Percentiles rank a stretch among this genome's conserved stretches.
Evolutionary conservation across 805 yeast species (phyloP).

Genomic region (Tetrapisispora iriomotensis): DNA sequence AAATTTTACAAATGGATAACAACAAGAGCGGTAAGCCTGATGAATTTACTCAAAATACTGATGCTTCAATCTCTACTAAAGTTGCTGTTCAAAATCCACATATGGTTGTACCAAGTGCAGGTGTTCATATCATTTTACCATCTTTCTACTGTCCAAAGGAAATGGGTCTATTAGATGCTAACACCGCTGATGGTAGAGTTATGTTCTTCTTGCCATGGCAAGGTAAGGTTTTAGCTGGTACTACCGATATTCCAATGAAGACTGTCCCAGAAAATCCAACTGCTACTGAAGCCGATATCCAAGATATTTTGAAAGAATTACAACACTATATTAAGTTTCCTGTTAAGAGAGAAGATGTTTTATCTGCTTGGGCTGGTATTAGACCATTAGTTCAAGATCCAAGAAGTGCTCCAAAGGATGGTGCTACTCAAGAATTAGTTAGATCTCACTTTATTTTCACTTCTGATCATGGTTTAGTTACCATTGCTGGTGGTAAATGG

Average conservation of each 20-base stretch:
- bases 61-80: conserved; percentile 21
- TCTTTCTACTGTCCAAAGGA: conserved; percentile 83
- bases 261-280: conserved; percentile 64
- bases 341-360: conserved; percentile 80
- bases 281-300: conserved; percentile 81
- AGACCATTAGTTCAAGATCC: conserved; percentile 91
- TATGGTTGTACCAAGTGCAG: conserved; percentile 91
- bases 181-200: conserved; percentile 90
- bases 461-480: conserved; percentile 66
- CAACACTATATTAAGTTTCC: conserved; percentile 85
- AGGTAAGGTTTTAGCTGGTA: conserved; percentile 92
- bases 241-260: conserved; percentile 82
- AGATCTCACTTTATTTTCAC: conserved; percentile 76
- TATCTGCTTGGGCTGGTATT: conserved; percentile 95
- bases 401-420: conserved; percentile 34
- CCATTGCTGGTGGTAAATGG: conserved; percentile 97
- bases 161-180: conserved; percentile 84
- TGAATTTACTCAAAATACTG: conserved; percentile 16
- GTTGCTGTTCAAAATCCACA: conserved; percentile 37
- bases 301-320: conserved; percentile 76
- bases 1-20: conserved; percentile 76
- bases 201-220: conserved; percentile 98
- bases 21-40: conserved; percentile 58
- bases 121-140: conserved; percentile 87
- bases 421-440: conserved; percentile 77